Base-by-base conservation (phyloP, 169 alveolate genomes). In the Besnoitia besnoiti region DNA sequence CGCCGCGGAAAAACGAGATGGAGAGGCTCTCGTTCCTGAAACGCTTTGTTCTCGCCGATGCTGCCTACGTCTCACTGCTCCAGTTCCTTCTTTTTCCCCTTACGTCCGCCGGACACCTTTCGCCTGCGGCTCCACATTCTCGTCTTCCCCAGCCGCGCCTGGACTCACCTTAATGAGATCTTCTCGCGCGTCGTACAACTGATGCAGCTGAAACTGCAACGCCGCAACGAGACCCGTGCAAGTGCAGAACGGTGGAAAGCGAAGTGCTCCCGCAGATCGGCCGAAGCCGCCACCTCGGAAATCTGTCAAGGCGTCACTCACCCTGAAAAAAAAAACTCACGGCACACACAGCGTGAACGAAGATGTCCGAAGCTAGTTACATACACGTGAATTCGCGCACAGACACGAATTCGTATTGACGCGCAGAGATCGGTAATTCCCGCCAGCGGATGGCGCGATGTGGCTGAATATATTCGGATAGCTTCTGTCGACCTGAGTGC, bases 161-260 rank as follows among this genome's bases (percentile, higher is more conserved):
- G 12, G 10, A 39, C 62, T 24, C 39, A 90, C 93, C 82, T 82
- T 49, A 39, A 90, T 76, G 61, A 90, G 93, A 0, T 75, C 89
- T 77, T 75, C 89, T 77, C 93, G 16, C 33, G 47, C 46, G 39
- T 44, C 24, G 84, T 90, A 84, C 67, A 90, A 89, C 82, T 90
- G 89, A 19, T 76, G 89, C 33, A 90, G 46, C 0, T 46, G 80
- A 39, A 50, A 14, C n/a, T 90, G 89, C 3, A 90, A 89, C 1
- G 82, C 59, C 0, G 67, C 84, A 40, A 90, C 90, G 42, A 90
- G 61, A 35, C 93, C 93, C 50, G 80, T 27, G 50, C 89, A 76
- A 27, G 84, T 90, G 44, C 89, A 76, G 77, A 90, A 84, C 46
- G 46, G 62, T 21, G 79, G 90, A 59, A 77, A 75, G 49, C 79